Conservation (phyloP, 352 stramenopile genomes). For the Pythium diclinum region DNA sequence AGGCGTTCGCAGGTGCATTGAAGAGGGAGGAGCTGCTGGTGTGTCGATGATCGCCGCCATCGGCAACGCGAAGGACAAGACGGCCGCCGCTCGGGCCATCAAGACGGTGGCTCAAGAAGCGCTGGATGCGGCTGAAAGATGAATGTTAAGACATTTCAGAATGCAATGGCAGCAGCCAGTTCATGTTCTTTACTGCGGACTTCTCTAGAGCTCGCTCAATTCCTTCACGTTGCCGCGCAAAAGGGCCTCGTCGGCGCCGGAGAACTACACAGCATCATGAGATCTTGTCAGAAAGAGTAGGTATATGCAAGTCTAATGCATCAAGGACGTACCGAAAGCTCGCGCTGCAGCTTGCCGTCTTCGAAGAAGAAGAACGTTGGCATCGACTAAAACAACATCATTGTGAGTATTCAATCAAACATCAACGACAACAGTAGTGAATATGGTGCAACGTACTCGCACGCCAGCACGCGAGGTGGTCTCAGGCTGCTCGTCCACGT, state of each 20-base stretch:
- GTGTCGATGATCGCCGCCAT: slow-evolving; percentile 58
- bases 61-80: slow-evolving; percentile 31
- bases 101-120: slow-evolving; percentile 23
- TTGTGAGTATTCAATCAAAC: background rate
- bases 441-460: slow-evolving; percentile 43
- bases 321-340: slow-evolving; percentile 54
- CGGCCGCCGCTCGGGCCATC: slow-evolving; percentile 29
- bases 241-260: slow-evolving; percentile 74
- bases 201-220: slow-evolving; percentile 60
- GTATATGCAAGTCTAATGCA: background rate
- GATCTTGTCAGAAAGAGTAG: background rate
- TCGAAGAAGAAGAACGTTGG: slow-evolving; percentile 86
- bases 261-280: slow-evolving; percentile 40
- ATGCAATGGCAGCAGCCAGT: background rate
- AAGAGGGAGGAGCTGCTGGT: slow-evolving; percentile 34
- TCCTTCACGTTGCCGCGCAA: slow-evolving; percentile 71
- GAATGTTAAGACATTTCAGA: background rate
- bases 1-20: slow-evolving; percentile 41
- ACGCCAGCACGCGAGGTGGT: slow-evolving; percentile 78
- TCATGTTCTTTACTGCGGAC: background rate
- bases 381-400: slow-evolving; percentile 62
- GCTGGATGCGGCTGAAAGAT: slow-evolving; percentile 3
- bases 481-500: slow-evolving; percentile 82
- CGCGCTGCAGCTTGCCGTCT: slow-evolving; percentile 71
- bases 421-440: background rate